Percentiles rank a stretch among this genome's conserved stretches.
Evolutionary conservation across 768 basidiomycete genomes (phyloP).

Genomic region (Sarcodon aspratus): DNA sequence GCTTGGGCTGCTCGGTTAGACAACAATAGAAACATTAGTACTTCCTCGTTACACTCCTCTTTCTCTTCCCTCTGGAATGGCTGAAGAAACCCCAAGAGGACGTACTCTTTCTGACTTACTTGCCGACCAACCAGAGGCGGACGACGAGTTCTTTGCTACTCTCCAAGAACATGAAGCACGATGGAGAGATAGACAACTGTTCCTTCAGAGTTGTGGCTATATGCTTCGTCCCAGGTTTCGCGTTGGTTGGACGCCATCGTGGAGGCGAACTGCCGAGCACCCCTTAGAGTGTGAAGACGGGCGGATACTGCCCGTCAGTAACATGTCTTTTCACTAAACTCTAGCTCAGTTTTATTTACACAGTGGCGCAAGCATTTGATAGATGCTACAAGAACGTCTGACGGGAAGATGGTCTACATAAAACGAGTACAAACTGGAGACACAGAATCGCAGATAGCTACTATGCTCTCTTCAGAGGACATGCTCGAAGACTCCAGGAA

Average conservation of each 20-base stretch:
- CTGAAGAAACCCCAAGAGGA: too few species aligned
- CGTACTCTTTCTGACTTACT: too few species aligned
- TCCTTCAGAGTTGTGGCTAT: conserved; percentile 8
- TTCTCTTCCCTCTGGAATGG: too few species aligned
- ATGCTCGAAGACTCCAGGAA: conserved; percentile 8
- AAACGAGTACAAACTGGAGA: conserved; percentile 11
- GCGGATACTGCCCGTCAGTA: background rate
- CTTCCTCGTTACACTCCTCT: too few species aligned
- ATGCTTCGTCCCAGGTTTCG: conserved; percentile 15
- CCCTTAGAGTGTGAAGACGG: conserved; percentile 3
- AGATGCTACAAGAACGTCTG: conserved; percentile 20
- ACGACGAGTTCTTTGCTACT: too few species aligned
- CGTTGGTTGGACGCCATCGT: conserved; percentile 19
- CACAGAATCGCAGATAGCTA: conserved; percentile 8
- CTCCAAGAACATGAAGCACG: background rate
- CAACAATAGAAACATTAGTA: too few species aligned
- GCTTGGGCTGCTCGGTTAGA: too few species aligned
- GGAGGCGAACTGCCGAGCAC: conserved; percentile 7
- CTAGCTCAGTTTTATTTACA: background rate
- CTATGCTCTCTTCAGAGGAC: background rate
- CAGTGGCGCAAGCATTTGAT: conserved; percentile 5
- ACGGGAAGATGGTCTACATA: conserved; percentile 16
- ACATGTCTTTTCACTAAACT: background rate
- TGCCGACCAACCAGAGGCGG: too few species aligned
- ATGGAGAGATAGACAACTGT: background rate